These are phyloP conservation scores for Monascus purpureus DNA, from an alignment of 495 filamentous ascomycete species.

Conservation along the genomic window DNA sequence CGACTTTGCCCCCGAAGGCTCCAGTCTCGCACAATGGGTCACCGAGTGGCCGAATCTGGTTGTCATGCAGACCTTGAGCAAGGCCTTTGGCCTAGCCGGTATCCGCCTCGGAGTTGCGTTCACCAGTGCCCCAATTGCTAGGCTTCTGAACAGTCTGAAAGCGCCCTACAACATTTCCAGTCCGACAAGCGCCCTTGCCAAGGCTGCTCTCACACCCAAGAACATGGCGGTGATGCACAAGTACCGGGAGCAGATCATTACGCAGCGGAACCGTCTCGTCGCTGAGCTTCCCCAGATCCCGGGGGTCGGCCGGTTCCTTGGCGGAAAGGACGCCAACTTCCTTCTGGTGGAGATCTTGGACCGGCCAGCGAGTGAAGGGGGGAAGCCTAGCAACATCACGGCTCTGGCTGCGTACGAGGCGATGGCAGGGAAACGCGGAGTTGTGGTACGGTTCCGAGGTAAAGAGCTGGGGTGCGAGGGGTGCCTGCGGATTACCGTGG, in stretches of 20 bases:
- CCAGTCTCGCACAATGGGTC: conserved; percentile 86
- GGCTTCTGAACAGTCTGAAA: conserved; percentile 77
- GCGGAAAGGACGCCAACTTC: conserved; percentile 76
- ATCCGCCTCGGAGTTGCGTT: conserved; percentile 68
- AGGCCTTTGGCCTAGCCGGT: conserved; percentile 90
- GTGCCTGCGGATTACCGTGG: conserved; percentile 83
- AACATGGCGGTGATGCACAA: conserved; percentile 58
- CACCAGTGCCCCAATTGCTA: conserved; percentile 52
- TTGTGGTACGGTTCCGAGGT: conserved; percentile 86
- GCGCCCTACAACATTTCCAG: conserved; percentile 90
- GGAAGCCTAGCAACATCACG: conserved; percentile 59
- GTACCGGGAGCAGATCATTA: conserved; percentile 52
- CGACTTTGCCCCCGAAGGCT: conserved; percentile 72
- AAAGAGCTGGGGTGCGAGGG: conserved; percentile 83
- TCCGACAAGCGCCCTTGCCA: conserved; percentile 71
- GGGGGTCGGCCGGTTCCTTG: conserved; percentile 69
- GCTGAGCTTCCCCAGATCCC: conserved; percentile 56
- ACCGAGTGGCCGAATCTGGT: conserved; percentile 90
- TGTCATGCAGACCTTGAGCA: conserved; percentile 94
- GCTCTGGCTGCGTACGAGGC: conserved; percentile 70
- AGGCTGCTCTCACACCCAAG: conserved; percentile 46
- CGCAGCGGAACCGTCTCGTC: conserved; percentile 64
- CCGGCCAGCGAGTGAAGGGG: conserved; percentile 35
- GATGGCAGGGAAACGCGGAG: conserved; percentile 74
- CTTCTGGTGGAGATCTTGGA: conserved; percentile 78